Percentiles rank a stretch among this genome's conserved stretches.
Conservation (phyloP, 2,329 filamentous ascomycete species). For the Chaetomium globosum region DNA sequence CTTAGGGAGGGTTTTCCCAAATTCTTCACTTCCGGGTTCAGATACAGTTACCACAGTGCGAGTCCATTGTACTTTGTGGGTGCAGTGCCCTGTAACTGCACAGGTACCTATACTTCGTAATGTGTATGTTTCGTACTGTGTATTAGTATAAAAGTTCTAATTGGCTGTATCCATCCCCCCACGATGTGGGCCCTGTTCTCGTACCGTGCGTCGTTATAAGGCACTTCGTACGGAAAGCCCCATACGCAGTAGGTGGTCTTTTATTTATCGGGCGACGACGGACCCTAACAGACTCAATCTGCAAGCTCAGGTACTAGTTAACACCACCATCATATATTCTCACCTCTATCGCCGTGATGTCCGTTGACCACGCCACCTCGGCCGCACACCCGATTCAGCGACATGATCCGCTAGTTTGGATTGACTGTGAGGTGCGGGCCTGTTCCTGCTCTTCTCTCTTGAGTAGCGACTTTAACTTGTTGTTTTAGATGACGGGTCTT, state of each 20-base stretch:
- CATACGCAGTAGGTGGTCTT: no score
- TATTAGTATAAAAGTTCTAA: no score
- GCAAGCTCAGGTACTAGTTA: background rate
- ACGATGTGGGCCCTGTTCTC: background rate
- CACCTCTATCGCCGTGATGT: background rate
- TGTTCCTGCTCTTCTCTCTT: slow-evolving; percentile 18
- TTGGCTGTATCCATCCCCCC: background rate
- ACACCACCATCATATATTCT: background rate
- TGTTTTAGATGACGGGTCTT: slow-evolving; percentile 84
- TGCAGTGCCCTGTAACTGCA: no score
- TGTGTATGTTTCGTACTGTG: no score
- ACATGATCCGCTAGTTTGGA: slow-evolving; percentile 77
- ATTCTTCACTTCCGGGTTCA: no score
- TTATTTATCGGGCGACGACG: background rate
- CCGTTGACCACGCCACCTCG: background rate
- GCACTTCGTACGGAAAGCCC: no score
- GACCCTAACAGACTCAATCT: background rate
- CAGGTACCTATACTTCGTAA: no score
- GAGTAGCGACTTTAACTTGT: background rate
- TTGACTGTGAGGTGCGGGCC: slow-evolving; percentile 63
- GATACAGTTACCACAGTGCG: no score
- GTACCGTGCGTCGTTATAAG: background rate
- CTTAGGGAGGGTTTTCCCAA: no score
- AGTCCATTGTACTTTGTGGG: no score
- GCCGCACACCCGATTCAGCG: background rate